Conservation (phyloP, 768 basidiomycete genomes). For the Mycena venus region DNA sequence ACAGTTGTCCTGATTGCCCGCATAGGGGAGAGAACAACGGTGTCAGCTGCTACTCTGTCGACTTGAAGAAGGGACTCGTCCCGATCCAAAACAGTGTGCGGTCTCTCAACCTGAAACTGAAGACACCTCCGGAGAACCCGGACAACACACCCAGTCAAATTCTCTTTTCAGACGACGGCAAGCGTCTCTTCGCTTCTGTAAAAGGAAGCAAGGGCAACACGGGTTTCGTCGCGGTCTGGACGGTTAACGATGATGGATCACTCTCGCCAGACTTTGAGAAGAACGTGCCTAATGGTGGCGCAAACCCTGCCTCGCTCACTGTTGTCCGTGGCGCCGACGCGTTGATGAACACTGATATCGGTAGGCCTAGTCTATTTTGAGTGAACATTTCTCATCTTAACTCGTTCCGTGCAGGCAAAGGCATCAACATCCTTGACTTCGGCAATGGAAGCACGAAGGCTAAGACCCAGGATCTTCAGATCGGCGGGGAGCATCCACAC, state of each 20-base stretch:
- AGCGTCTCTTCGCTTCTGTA: conserved; percentile 47
- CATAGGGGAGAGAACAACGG: conserved; percentile 33
- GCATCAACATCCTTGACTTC: conserved; percentile 31
- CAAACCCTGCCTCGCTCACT: conserved; percentile 48
- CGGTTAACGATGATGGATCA: conserved; percentile 44
- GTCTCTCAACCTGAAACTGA: conserved; percentile 45
- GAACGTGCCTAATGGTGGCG: conserved; percentile 44
- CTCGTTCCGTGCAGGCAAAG: too few species aligned
- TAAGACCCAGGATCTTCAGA: conserved; percentile 13
- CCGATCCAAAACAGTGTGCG: conserved; percentile 46
- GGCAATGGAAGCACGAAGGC: conserved; percentile 11
- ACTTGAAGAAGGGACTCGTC: conserved; percentile 41
- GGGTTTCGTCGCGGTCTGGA: conserved; percentile 53
- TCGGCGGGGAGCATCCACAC: conserved; percentile 34
- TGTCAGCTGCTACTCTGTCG: conserved; percentile 47
- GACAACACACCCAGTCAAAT: conserved; percentile 46
- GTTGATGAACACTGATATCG: conserved; percentile 31
- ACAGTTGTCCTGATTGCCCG: background rate
- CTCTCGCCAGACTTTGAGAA: conserved; percentile 46
- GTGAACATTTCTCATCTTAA: too few species aligned
- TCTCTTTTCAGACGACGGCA: conserved; percentile 48
- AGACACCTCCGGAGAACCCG: conserved; percentile 46
- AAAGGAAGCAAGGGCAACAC: conserved; percentile 47
- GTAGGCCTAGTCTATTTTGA: too few species aligned
- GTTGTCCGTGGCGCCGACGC: conserved; percentile 28